Evolutionary conservation across 257 asterid species (phyloP), one percentile per base, ranked within the genome.

Genomic region (Catharanthus roseus): DNA sequence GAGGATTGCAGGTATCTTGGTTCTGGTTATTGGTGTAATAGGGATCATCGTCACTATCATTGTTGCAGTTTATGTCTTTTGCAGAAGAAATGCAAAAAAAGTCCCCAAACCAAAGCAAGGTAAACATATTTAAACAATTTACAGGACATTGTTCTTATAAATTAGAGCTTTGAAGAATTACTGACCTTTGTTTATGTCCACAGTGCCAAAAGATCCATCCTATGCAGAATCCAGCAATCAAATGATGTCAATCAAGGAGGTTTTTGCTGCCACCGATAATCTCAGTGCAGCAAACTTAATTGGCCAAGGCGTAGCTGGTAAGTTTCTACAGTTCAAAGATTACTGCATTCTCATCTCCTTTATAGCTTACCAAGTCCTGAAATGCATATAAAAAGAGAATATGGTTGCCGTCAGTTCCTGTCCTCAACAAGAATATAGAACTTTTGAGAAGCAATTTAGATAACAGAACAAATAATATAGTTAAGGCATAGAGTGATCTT

Each of bases 231-330:
- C 86, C n/a, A 81, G 77, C 74, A 68, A 78, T 13, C 64, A 44
- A 21, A 74, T 41, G 55, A 83, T 91, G 63, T 77, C 96, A 18
- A 64, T 83, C 1, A 81, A 67, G 76, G 83, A 87, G 54, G 86
- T 91, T 67, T 75, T 75, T 69, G 69, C 77, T 10, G 89, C 95
- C 53, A 87, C 96, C 19, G 69, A 86, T 75, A 80, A 83, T 72
- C 89, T 87, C 60, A 87, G 84, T 53, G 82, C 81, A 69, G 53
- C 82, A n/a, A 87, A 91, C 84, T 83, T 87, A 77, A 91, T 91
- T 29, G 97, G 96, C 9, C 93, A 91, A 74, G 97, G 96, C 51
- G 71, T 91, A 66, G 96, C 97, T 72, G 97, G 97, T 85, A 65
- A 75, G 77, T 45, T 61, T 11, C 28, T 10, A 33, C 21, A 36